Conservation (phyloP, 495 filamentous ascomycete genomes). For the Trichoderma gamsii region DNA sequence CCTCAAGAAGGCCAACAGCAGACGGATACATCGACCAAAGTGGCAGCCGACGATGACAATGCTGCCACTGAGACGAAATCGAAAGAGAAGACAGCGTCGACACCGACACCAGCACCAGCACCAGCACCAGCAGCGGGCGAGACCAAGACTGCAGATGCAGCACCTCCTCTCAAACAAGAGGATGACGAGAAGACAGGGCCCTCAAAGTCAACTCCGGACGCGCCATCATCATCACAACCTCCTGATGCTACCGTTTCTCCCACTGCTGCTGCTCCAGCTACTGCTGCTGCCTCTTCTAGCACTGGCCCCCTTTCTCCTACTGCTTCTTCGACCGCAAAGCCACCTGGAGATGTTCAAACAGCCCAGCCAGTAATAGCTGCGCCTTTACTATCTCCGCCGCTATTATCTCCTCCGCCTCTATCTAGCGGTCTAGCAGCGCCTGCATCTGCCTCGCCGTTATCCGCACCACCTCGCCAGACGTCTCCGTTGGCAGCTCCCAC, state of each 20-base stretch:
- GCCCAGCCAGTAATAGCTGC: constrained; percentile 3
- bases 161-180: constrained; percentile 21
- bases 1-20: constrained; percentile 19
- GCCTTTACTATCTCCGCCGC: constrained; percentile 25
- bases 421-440: constrained; percentile 41
- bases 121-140: not conserved
- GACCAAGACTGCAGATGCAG: constrained; percentile 20
- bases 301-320: not conserved
- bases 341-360: constrained; percentile 18
- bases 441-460: constrained; percentile 15
- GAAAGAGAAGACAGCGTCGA: not conserved
- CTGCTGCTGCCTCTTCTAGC: not conserved
- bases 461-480: not conserved
- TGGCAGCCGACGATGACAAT: not conserved
- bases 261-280: not conserved
- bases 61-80: not conserved
- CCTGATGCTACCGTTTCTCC: not conserved
- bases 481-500: not conserved
- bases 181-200: constrained; percentile 11
- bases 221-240: not conserved
- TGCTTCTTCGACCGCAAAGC: not conserved
- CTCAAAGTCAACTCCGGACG: not conserved
- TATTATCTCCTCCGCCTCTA: constrained; percentile 21
- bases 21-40: not conserved
- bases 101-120: not conserved